Evolutionary conservation across 441 rosid genomes (phyloP), one percentile per base, ranked within the genome.

Genomic region (Pelargonium australe): DNA sequence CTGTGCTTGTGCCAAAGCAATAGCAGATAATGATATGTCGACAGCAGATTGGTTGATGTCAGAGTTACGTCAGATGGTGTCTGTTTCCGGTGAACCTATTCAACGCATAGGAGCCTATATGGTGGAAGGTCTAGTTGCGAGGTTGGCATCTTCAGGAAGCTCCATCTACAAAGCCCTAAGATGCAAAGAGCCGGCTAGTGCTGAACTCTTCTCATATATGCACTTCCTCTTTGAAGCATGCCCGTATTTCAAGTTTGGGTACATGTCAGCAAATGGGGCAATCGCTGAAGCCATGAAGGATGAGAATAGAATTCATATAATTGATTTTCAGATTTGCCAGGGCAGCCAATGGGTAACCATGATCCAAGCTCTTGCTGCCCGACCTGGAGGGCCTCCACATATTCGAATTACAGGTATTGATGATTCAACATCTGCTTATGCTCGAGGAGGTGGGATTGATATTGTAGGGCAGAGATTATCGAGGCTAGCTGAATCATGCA

Each of bases 231-330:
- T 85, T 28, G 99, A 94, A 74, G 79, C 86, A 70, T 94, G 99
- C 73, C 99, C 99, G 0, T 89, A 94, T 76, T 89, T 94, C 86
- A 94, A 94, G 78, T 94, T 94, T 19, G 99, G 95, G 37, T 88
- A 89, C 66, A 79, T 89, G 83, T 91, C 97, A 0, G 99, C 97
- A 1, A 94, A 94, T 9, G 96, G 99, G 62, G 97, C 96, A 19
- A 91, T 91, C 41, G 97, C 99, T 11, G 97, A 94, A 72, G 96
- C 96, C 62, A 79, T 86, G 80, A 91, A 86, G 81, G 81, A 80
- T 44, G 96, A 94, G 76, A 84, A 51, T 40, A 71, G 64, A 70
- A 78, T 94, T 49, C 97, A 94, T 64, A 91, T 91, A 66, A 89
- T 94, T 14, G 99, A 94, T 81, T 94, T 94, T 65, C 93, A 84